Conservation (phyloP, 495 filamentous ascomycete genomes). For the Hypomontagnella submonticulosa region DNA sequence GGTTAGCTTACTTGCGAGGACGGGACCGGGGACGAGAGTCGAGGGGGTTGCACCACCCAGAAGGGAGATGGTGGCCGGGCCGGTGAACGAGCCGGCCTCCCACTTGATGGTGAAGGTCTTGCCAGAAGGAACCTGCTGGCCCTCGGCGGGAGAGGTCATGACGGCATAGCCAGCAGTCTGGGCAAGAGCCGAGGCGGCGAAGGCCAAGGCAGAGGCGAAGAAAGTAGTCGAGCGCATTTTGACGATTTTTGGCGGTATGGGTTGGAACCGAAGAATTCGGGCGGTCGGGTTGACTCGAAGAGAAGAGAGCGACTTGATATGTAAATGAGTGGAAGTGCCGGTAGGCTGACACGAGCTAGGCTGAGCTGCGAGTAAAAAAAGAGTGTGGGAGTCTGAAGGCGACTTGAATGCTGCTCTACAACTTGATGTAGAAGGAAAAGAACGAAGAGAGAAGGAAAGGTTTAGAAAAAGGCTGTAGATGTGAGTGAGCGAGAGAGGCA, state of each 20-base stretch:
- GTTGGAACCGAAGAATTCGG: constrained; percentile 25
- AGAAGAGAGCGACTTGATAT: constrained; percentile 27
- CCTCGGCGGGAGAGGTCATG: constrained; percentile 49
- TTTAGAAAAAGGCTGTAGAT: constrained; percentile 29
- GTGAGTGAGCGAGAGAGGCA: constrained; percentile 21
- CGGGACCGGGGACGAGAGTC: constrained; percentile 44
- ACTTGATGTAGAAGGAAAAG: constrained; percentile 27
- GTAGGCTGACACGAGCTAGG: constrained; percentile 32
- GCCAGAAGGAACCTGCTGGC: constrained; percentile 54
- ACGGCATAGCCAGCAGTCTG: constrained; percentile 56
- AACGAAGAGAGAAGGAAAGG: constrained; percentile 16
- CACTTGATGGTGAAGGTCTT: constrained; percentile 49
- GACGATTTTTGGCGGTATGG: constrained; percentile 25
- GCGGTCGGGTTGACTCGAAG: constrained; percentile 11
- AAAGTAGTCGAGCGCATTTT: constrained; percentile 58
- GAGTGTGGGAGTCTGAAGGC: constrained; percentile 44
- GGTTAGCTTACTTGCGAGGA: constrained; percentile 54
- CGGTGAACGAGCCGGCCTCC: constrained; percentile 40
- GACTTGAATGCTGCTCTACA: constrained; percentile 28
- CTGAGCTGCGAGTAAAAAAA: constrained; percentile 35
- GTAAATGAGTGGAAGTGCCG: constrained; percentile 37
- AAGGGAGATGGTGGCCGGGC: constrained; percentile 51
- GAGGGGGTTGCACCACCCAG: constrained; percentile 51
- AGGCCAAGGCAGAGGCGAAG: constrained; percentile 55
- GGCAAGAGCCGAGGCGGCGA: constrained; percentile 55